Percentiles rank a stretch among this genome's conserved stretches.
Evolutionary conservation across 108 stramenopile genomes (phyloP).

Genomic region (Skeletonema potamos): DNA sequence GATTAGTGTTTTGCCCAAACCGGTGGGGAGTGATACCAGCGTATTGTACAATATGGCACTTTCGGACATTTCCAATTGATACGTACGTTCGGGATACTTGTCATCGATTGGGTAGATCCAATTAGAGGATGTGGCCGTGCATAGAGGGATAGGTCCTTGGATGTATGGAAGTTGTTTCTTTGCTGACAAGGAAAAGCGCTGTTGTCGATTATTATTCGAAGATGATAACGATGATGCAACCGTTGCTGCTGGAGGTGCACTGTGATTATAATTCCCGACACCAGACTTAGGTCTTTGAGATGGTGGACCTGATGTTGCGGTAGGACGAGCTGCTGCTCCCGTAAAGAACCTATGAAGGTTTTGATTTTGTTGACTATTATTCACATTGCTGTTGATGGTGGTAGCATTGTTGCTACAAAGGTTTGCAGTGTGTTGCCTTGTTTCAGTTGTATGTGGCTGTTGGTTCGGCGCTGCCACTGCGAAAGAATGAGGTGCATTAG

Average conservation of each 20-base stretch:
- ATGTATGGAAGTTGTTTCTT: slow-evolving; percentile 22
- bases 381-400: not conserved
- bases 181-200: slow-evolving; percentile 1
- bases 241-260: not conserved
- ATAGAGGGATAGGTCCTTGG: slow-evolving; percentile 69
- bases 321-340: not conserved
- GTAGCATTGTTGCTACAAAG: too few relatives aligned
- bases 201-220: not conserved
- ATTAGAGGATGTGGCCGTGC: slow-evolving; percentile 39
- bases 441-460: not conserved
- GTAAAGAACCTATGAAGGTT: slow-evolving; percentile 4
- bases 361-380: not conserved
- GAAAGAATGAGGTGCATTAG: not conserved
- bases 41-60: slow-evolving; percentile 88
- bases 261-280: not conserved
- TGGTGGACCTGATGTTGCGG: not conserved
- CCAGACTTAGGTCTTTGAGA: not conserved
- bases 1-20: slow-evolving; percentile 98
- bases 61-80: slow-evolving; percentile 81
- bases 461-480: slow-evolving; percentile 3
- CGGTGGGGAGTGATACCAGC: slow-evolving; percentile 94
- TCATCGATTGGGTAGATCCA: slow-evolving; percentile 90
- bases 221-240: not conserved
- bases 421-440: not conserved
- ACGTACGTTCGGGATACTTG: slow-evolving; percentile 80